Conservation (phyloP, 2,329 filamentous ascomycete species). For the Fusarium longipes region DNA sequence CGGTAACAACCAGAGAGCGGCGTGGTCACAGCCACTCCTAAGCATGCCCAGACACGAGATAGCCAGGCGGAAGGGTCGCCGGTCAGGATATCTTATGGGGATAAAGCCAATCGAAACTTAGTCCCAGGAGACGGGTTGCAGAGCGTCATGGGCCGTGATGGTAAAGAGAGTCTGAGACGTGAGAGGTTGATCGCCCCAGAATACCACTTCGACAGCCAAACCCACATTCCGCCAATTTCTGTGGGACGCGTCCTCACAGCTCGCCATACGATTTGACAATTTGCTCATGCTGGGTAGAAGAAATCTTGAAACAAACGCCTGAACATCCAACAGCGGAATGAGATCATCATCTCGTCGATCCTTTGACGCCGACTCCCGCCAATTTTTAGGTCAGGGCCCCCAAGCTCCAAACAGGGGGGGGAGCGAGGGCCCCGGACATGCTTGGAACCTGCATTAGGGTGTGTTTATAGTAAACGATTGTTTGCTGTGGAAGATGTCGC, state of each 20-base stretch:
- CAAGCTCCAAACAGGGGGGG: slow-evolving; percentile 34
- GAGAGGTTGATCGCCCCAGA: slow-evolving; percentile 31
- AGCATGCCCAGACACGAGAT: slow-evolving; percentile 18
- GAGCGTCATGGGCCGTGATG: slow-evolving; percentile 38
- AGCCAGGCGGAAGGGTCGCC: slow-evolving; percentile 11
- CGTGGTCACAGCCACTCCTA: slow-evolving; percentile 14
- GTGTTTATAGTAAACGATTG: slow-evolving; percentile 35
- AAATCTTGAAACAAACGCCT: slow-evolving; percentile 48
- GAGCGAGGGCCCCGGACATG: slow-evolving; percentile 17
- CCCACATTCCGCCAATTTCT: slow-evolving; percentile 38
- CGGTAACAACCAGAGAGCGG: background rate
- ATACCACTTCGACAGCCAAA: slow-evolving; percentile 28
- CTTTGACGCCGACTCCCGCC: slow-evolving; percentile 46
- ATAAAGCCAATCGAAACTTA: slow-evolving; percentile 41
- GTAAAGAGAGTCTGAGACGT: slow-evolving; percentile 28
- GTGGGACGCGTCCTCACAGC: slow-evolving; percentile 22
- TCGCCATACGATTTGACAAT: slow-evolving; percentile 38
- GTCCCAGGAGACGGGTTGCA: slow-evolving; percentile 34
- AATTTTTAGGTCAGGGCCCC: slow-evolving; percentile 41
- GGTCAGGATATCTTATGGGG: slow-evolving; percentile 34
- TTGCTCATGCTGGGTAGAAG: slow-evolving; percentile 23
- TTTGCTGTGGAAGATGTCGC: slow-evolving; percentile 23
- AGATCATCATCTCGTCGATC: slow-evolving; percentile 48
- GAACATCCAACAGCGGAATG: slow-evolving; percentile 45
- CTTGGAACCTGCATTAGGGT: slow-evolving; percentile 21